Evolutionary conservation across 345 rosid genomes (phyloP), one percentile per base, ranked within the genome.

Genomic region (Syzygium jambos): DNA sequence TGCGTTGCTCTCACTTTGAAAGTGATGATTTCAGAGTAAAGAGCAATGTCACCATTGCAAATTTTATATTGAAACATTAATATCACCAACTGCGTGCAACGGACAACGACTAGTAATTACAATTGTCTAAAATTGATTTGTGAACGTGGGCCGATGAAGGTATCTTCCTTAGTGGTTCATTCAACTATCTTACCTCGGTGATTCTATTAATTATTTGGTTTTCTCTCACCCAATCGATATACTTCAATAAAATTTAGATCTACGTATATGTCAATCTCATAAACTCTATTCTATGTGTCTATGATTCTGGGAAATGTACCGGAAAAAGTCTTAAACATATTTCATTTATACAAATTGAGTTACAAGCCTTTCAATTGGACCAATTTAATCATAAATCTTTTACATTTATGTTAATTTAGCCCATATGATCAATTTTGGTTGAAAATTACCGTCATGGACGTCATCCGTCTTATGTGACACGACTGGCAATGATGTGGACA

Each of bases 11-110:
- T 34, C 0, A 16, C 11, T 65, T 16, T 8, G 23, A 68, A 68
- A 68, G 12, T 17, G 3, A 68, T 34, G 34, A 30, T 1, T 0
- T 0, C 4, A 65, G 0, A 30, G 23, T 29, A 65, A 65, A 65
- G 6, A 65, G 11, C 23, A 30, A 8, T 16, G 0, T 34, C 17
- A 0, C 0, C 59, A 1, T 55, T 55, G 19, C 4, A 21, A 1
- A 55, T 55, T 68, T 34, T 9, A 30, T 68, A 68, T 34, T 34
- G 41, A 34, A 68, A 34, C 13, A 6, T 34, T 68, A 8, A 68
- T 4, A 16, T 68, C 12, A 2, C 23, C 21, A 68, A 30, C 9
- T 5, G 9, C 6, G 0, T 68, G 21, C 2, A 30, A 8, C 0
- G 0, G 0, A 30, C 4, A 9, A 17, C 15, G 16, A 30, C 78